phyloP scores from a whole-genome alignment of 441 rosid genomes.

The Erysimum cheiri region DNA sequence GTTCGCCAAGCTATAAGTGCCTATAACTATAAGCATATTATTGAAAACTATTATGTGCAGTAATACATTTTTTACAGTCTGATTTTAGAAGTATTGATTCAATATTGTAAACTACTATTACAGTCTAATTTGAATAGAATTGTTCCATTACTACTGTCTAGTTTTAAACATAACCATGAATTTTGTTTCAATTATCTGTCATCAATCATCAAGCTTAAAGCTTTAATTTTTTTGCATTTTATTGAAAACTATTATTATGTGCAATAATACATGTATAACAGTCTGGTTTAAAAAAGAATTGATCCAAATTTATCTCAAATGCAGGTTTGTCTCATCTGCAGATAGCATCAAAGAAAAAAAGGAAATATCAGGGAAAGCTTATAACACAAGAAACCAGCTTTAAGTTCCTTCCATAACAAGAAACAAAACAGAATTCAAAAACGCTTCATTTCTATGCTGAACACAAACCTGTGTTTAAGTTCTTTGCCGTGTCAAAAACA shows the following conservation, averaged over 20 bases:
- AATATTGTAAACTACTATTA: neutral
- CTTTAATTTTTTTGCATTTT: neutral
- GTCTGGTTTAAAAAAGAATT: slow-evolving; percentile 11
- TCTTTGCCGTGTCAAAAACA: slow-evolving; percentile 74
- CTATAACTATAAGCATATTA: neutral
- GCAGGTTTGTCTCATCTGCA: slow-evolving; percentile 33
- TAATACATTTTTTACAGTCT: neutral
- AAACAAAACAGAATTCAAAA: slow-evolving; percentile 2
- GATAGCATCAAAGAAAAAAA: slow-evolving; percentile 6
- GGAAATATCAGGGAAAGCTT: slow-evolving; percentile 4
- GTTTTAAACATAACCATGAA: neutral
- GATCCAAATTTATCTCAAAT: slow-evolving; percentile 30
- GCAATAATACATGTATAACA: slow-evolving; percentile 12
- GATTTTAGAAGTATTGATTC: slow-evolving; percentile 9
- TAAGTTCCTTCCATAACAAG: slow-evolving; percentile 28
- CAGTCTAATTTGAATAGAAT: neutral
- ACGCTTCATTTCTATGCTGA: neutral
- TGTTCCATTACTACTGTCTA: too few species aligned
- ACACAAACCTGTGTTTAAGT: slow-evolving; percentile 49
- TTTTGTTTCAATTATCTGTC: neutral
- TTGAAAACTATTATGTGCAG: neutral
- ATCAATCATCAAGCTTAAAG: neutral
- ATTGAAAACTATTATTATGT: neutral
- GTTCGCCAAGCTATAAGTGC: neutral
- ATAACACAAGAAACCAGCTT: slow-evolving; percentile 27